Percentiles rank a stretch among this genome's conserved stretches.
Evolutionary conservation across 2,329 filamentous ascomycete species (phyloP).

Genomic region (Ophiostoma montium): DNA sequence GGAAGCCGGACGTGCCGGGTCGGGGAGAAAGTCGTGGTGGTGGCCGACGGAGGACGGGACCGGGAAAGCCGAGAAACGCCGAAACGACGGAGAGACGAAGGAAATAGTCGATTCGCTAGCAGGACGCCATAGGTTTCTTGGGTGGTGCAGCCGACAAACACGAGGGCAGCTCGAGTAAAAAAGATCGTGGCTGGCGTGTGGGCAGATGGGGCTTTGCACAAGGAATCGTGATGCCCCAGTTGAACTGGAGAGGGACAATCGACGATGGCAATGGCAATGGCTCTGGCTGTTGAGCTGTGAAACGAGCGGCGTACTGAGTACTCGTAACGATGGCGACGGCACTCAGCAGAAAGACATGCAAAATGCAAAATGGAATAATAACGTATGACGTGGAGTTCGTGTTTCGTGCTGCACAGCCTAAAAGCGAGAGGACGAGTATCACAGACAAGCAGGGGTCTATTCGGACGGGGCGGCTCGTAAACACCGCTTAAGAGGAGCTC

Average conservation of each 20-base stretch:
- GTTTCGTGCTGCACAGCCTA: neutral
- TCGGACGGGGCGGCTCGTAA: no score
- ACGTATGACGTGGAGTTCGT: neutral
- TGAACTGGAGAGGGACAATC: neutral
- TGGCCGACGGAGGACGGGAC: neutral
- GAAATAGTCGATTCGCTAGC: neutral
- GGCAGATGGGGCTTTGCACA: no score
- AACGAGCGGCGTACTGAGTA: no score
- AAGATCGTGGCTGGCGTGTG: neutral
- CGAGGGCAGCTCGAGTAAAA: neutral
- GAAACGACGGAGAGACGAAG: neutral
- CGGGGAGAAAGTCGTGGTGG: neutral
- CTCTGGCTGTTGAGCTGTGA: no score
- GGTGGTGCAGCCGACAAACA: no score
- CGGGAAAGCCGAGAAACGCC: neutral
- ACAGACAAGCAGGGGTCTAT: no score
- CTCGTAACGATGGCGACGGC: no score
- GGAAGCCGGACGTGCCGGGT: neutral
- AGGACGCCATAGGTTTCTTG: neutral
- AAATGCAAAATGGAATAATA: no score
- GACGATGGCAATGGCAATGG: no score
- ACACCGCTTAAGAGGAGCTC: no score
- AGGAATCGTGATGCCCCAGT: neutral
- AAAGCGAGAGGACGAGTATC: no score
- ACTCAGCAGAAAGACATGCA: no score